Evolutionary conservation across 2,329 filamentous ascomycete genomes (phyloP).

Genomic region (Exophiala dermatitidis): DNA sequence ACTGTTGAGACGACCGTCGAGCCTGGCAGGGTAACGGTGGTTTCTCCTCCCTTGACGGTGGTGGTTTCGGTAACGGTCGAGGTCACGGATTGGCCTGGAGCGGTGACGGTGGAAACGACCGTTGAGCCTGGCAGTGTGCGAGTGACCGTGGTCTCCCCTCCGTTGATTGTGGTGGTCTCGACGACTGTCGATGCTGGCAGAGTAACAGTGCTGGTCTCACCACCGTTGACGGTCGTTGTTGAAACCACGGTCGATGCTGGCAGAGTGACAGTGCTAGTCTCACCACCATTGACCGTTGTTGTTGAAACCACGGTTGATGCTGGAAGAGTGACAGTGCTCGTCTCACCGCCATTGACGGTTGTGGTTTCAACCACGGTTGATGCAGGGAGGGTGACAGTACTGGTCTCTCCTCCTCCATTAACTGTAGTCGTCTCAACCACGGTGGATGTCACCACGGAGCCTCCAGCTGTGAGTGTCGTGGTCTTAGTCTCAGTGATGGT

Average conservation of each 20-base stretch:
- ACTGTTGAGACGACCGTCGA: not conserved
- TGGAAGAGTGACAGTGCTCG: not conserved
- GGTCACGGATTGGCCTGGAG: not conserved
- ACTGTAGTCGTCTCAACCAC: not conserved
- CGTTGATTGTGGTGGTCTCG: not conserved
- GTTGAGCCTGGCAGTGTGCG: not conserved
- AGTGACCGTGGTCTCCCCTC: not conserved
- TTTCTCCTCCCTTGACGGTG: not conserved
- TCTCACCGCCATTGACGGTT: not conserved
- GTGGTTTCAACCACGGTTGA: not conserved
- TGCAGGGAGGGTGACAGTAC: not conserved
- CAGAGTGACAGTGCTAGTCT: not conserved
- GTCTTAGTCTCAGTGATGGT: not conserved
- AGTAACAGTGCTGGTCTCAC: not conserved
- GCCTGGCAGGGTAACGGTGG: not conserved
- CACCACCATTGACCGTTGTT: not conserved
- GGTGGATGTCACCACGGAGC: not conserved
- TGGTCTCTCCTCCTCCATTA: not conserved
- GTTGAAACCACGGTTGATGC: not conserved
- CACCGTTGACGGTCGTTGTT: not conserved
- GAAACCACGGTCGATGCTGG: not conserved
- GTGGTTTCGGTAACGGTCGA: not conserved
- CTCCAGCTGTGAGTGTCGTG: not conserved
- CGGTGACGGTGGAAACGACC: not conserved
- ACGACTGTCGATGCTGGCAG: not conserved